Base-by-base conservation (phyloP, 1,139 yeast species). In the Yamadazyma buinensis region DNA sequence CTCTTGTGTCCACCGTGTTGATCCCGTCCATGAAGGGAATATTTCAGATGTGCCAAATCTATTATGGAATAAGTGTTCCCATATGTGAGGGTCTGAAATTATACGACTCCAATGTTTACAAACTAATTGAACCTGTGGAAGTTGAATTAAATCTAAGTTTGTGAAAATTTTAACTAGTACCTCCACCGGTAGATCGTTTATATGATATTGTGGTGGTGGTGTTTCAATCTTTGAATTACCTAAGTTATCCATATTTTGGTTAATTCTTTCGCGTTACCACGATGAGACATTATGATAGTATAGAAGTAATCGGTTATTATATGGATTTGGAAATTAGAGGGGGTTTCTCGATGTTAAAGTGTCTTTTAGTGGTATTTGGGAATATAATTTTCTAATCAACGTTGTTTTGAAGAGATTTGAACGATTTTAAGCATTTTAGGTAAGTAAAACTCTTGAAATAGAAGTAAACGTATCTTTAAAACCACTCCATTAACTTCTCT, bases 1-100 rank as follows among this genome's bases (percentile, higher is more conserved):
- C 52, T 83, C 92, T 22, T 60, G 59, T 47, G 76, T 67, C 74
- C 80, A 82, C 30, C 57, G 57, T n/a, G 45, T 46, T 0, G 82
- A 71, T 21, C 71, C 61, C 0, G 83, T 64, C n/a, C 75, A 58
- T 1, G 83, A 70, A 3, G 87, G 79, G 51, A 83, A 82, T 11
- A 48, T 38, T 2, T 50, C 47, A 11, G 55, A 49, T 0, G 72
- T 67, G 3, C 71, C 65, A 43, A 74, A 74, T 35, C 64, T 65
- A 18, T 64, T 49, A 18, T 59, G 55, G 47, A 82, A 80, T 15
- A 82, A 66, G 35, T 67, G 68, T 47, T 69, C 68, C 90, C 90
- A 82, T 6, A 81, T 67, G 32, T 70, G 72, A 40, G 74, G 74
- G 49, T 80, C 81, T 39, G 68, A 67, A 4, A 80, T 69, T 5